phyloP scores from a whole-genome alignment of 1,284 basidiomycete genomes.

The Sanghuangporus baumii region DNA sequence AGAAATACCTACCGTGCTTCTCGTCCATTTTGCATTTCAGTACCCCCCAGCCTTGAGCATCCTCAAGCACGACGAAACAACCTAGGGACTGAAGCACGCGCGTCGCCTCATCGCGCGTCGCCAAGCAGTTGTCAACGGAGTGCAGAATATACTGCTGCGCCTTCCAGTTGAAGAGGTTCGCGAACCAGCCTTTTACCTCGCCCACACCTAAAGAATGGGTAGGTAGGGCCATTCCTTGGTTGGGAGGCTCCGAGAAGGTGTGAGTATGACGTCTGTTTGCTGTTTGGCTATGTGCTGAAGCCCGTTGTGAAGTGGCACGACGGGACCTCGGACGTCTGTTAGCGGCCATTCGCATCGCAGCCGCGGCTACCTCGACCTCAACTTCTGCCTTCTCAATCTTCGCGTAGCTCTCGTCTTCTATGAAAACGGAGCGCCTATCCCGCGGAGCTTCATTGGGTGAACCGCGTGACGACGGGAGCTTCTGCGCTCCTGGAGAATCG shows the following conservation, averaged over 20 bases:
- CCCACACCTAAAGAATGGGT: conserved; percentile 52
- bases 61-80: conserved; percentile 38
- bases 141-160: conserved; percentile 62
- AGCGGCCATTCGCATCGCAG: background rate
- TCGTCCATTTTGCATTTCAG: conserved; percentile 48
- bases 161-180: conserved; percentile 74
- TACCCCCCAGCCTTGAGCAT: conserved; percentile 14
- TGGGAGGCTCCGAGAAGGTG: conserved; percentile 15
- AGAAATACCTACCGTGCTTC: conserved; percentile 25
- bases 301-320: background rate
- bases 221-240: conserved; percentile 15
- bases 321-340: background rate
- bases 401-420: conserved; percentile 14
- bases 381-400: conserved; percentile 18
- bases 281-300: background rate
- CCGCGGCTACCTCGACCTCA: conserved; percentile 4
- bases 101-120: conserved; percentile 60
- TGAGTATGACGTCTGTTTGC: background rate
- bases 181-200: conserved; percentile 80
- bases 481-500: background rate
- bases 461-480: background rate
- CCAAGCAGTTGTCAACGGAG: conserved; percentile 54
- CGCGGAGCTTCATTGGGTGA: background rate
- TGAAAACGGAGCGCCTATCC: background rate
- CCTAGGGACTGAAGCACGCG: conserved; percentile 67